Evolutionary conservation across 805 yeast species (phyloP).

Genomic region (Cyberlindnera misumaiensis): DNA sequence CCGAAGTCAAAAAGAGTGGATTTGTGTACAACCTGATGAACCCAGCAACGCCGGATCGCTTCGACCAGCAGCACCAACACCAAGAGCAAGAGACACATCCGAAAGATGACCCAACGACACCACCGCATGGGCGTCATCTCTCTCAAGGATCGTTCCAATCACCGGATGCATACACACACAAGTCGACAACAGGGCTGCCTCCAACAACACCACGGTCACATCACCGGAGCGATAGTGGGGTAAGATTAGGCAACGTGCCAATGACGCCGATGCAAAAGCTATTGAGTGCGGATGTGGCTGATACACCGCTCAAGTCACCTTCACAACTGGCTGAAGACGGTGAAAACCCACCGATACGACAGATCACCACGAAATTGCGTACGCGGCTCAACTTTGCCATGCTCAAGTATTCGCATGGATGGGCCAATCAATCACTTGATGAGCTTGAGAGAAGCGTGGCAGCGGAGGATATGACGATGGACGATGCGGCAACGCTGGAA

Average conservation of each 20-base stretch:
- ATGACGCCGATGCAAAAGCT: conserved; percentile 14
- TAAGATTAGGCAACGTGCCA: conserved; percentile 20
- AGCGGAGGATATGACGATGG: conserved; percentile 1
- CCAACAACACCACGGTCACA: conserved; percentile 20
- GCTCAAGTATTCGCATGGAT: conserved; percentile 30
- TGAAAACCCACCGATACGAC: conserved; percentile 31
- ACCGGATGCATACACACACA: conserved; percentile 15
- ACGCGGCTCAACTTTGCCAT: conserved; percentile 36
- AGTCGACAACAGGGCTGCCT: conserved; percentile 7
- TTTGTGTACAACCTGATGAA: background rate
- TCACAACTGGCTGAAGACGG: conserved; percentile 8
- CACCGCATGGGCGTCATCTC: conserved; percentile 10
- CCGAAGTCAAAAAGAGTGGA: no score
- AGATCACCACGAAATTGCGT: conserved; percentile 32
- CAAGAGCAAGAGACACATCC: background rate
- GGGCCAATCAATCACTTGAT: conserved; percentile 24
- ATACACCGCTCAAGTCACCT: conserved; percentile 24
- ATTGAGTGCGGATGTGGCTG: conserved; percentile 1
- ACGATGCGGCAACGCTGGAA: background rate
- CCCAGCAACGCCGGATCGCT: conserved; percentile 10
- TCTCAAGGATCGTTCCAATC: conserved; percentile 9
- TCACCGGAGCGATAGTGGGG: background rate
- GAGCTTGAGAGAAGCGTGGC: conserved; percentile 20
- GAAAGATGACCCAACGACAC: conserved; percentile 16
- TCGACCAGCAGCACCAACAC: conserved; percentile 3